phyloP scores from a whole-genome alignment of 495 filamentous ascomycete species.

The Clohesyomyces aquaticus region DNA sequence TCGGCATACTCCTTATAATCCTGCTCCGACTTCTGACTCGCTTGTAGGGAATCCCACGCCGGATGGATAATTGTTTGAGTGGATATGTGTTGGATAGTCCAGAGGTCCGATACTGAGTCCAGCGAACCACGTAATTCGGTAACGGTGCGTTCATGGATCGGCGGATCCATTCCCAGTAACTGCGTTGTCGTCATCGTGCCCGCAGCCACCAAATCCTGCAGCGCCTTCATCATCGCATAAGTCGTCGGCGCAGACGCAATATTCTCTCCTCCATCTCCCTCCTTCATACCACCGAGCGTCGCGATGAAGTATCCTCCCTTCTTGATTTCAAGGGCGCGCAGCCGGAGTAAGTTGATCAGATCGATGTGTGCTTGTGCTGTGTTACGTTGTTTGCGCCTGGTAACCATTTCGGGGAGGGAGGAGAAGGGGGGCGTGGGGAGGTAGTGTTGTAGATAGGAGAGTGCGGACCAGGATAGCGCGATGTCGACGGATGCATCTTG shows the following conservation, averaged over 20 bases:
- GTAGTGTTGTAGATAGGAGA: background rate
- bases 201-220: background rate
- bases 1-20: background rate
- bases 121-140: background rate
- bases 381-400: background rate
- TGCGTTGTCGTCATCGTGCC: background rate
- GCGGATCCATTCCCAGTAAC: background rate
- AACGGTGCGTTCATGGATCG: background rate
- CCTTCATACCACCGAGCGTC: background rate
- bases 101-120: background rate
- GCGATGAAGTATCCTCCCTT: too few relatives aligned
- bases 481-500: background rate
- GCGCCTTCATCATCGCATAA: background rate
- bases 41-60: background rate
- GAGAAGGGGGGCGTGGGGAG: background rate
- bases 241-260: background rate
- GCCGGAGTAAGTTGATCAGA: constrained; percentile 1
- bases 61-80: background rate
- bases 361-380: background rate
- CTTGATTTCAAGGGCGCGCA: background rate
- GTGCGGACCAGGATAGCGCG: constrained; percentile 4
- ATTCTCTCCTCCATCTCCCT: background rate
- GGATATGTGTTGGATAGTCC: background rate
- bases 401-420: background rate
- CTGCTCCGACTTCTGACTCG: background rate